Percentiles rank a stretch among this genome's conserved stretches.
Conservation (phyloP, 139 green algal genomes). For the Chlorella sp. region DNA sequence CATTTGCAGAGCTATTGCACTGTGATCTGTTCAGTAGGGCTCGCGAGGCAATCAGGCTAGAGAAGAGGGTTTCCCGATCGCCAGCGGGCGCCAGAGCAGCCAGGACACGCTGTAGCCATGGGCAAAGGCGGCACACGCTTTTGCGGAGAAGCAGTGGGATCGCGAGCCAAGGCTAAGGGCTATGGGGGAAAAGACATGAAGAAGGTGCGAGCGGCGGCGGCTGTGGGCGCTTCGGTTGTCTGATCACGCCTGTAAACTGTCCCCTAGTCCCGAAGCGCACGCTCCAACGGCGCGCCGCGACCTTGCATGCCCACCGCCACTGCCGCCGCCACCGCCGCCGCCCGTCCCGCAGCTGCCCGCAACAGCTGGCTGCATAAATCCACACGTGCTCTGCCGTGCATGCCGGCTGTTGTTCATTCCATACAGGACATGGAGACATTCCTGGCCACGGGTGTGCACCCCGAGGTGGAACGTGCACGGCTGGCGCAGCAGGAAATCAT, state of each 20-base stretch:
- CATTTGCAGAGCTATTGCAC: background rate
- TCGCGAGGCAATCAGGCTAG: background rate
- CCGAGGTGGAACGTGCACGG: conserved; percentile 41
- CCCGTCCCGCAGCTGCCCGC: background rate
- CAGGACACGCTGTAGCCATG: background rate
- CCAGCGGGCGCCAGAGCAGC: background rate
- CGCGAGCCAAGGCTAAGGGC: conserved; percentile 28
- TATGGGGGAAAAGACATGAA: conserved; percentile 22
- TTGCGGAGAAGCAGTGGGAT: conserved; percentile 39
- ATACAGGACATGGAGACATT: conserved; percentile 53
- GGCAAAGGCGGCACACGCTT: conserved; percentile 49
- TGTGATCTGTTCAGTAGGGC: background rate
- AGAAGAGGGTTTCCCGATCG: background rate
- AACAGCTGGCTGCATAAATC: background rate
- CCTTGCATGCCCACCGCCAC: background rate
- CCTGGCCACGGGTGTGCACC: conserved; percentile 48
- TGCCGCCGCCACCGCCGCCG: background rate
- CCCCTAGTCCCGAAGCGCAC: too few relatives aligned
- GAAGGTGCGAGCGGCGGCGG: conserved; percentile 7
- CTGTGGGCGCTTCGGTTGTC: too few relatives aligned
- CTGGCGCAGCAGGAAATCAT: conserved; percentile 27
- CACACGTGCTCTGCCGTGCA: background rate
- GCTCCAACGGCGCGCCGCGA: background rate
- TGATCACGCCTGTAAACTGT: too few relatives aligned
- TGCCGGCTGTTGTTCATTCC: background rate